These are phyloP conservation scores for Melanopsichium pennsylvanicum DNA, from an alignment of 1,284 basidiomycete species.

Conservation along the genomic window DNA sequence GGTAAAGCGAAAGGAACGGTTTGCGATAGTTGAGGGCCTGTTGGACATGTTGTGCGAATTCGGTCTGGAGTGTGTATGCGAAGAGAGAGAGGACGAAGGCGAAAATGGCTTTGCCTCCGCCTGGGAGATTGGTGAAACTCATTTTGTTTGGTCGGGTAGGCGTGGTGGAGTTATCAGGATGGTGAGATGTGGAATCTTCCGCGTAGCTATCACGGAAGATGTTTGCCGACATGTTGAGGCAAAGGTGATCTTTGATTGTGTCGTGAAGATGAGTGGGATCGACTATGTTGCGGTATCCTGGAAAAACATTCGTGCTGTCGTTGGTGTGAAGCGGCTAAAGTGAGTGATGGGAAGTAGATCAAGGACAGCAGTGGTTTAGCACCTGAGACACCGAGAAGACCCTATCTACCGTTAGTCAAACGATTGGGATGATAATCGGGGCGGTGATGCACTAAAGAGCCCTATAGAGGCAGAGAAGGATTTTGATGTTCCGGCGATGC, in stretches of 20 bases:
- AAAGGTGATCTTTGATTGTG: too few relatives aligned
- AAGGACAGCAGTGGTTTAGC: too few relatives aligned
- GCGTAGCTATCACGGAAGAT: constrained; percentile 43
- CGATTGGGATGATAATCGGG: too few relatives aligned
- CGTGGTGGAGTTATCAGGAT: neutral
- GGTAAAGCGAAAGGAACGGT: constrained; percentile 58
- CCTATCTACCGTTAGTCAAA: too few relatives aligned
- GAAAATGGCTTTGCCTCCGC: constrained; percentile 46
- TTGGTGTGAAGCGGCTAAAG: too few relatives aligned
- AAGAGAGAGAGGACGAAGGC: constrained; percentile 57
- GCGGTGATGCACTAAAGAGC: neutral
- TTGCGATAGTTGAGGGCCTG: constrained; percentile 58
- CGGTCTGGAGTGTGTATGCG: constrained; percentile 63
- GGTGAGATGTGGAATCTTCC: neutral
- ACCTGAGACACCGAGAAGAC: too few relatives aligned
- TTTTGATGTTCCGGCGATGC: too few relatives aligned
- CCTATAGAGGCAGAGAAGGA: too few relatives aligned
- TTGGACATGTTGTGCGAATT: constrained; percentile 64
- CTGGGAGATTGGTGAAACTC: constrained; percentile 29
- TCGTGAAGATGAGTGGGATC: too few relatives aligned
- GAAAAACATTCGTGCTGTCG: too few relatives aligned
- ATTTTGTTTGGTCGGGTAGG: constrained; percentile 6
- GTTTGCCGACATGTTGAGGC: constrained; percentile 32
- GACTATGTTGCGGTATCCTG: too few relatives aligned
- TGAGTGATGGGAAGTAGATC: too few relatives aligned